Evolutionary conservation across 108 stramenopile species (phyloP), one percentile per base, ranked within the genome.

Genomic region (Cyclotella baltica): DNA sequence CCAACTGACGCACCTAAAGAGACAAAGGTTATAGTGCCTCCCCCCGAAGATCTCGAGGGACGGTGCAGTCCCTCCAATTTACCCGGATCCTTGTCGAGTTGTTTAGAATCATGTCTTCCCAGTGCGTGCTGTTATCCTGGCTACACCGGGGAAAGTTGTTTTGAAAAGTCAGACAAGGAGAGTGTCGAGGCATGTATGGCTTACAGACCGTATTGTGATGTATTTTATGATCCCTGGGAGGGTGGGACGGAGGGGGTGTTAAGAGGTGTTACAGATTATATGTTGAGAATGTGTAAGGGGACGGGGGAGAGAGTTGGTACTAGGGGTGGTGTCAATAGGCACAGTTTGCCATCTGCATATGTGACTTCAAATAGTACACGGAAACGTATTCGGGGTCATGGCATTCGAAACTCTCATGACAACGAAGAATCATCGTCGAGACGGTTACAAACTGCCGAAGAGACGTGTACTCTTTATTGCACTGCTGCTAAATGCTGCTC

Each of bases 151-250:
- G 38, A 50, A 33, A 56, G 20, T 11, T 77, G 76, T 35, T 51
- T 50, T 25, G 62, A 77, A 18, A 46, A 52, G 23, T 13, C 4
- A 10, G 31, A 61, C 6, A 4, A 10, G 3, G 16, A 61, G 25
- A 55, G 55, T 55, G 23, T 23, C 4, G 35, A 37, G 0, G 67
- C 68, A 10, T 77, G 76, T 30, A 29, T 31, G 51, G 30, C 29
- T 11, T 77, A 77, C 38, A 46, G 76, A 55, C 76, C 76, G 11
- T 40, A 77, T 55, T 77, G 76, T 30, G 76, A 77, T 52, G 38
- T 77, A 10, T 69, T 77, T 50, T 62, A 77, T 37, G 68, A 77
- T 43, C 4, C 76, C 0, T 77, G 76, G 76, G 29, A 28, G 3
- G 76, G 76, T 19, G 76, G 62, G 27, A 70, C 76, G 0, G 68